Base-by-base conservation (phyloP, 306 rosid species). In the Corylus avellana region DNA sequence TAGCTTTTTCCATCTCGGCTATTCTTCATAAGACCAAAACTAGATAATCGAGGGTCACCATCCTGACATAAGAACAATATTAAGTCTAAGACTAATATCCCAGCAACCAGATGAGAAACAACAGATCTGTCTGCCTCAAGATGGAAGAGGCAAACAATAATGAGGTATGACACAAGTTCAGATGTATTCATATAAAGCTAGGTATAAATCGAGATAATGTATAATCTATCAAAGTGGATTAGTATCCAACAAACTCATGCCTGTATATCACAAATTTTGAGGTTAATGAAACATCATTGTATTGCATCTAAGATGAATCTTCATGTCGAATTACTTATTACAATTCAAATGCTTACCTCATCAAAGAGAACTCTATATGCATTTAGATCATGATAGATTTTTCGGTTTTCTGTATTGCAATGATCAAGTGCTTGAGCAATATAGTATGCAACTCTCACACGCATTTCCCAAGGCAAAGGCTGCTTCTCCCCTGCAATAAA, bases 1-100 rank as follows among this genome's bases (percentile, higher is more conserved):
- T 94, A 94, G 91, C 98, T 94, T 90, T 94, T 94, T 66, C 98
- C 98, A 74, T 92, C 98, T 56, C 92, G 92, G 67, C 98, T 94
- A 77, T 94, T 94, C 83, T 94, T 94, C 91, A 94, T 94, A 27
- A 94, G 92, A 74, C 98, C 98, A 32, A 94, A 92, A 87, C 97
- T 91, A n/a, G 98, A 94, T 78, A 94, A 79, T 27, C 91, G 90
- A 72, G 97, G 98, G 85, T 94, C 97, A 70, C 98, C 98, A 53
- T 91, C 97, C 98, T 94, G 89, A 54, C 68, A 84, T 8, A 84
- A 81, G 78, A 81, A 47, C 72, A 64, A 68, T 35, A 46, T 68
- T 10, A 35, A 12, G 72, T 42, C 9, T n/a, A 10, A 68, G 72
- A n/a, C 42, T 68, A 42, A 79, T 51, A 25, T 39, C 49, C 71